These are phyloP conservation scores for Wickerhamiella cacticola DNA, from an alignment of 805 yeast species.

Conservation along the genomic window DNA sequence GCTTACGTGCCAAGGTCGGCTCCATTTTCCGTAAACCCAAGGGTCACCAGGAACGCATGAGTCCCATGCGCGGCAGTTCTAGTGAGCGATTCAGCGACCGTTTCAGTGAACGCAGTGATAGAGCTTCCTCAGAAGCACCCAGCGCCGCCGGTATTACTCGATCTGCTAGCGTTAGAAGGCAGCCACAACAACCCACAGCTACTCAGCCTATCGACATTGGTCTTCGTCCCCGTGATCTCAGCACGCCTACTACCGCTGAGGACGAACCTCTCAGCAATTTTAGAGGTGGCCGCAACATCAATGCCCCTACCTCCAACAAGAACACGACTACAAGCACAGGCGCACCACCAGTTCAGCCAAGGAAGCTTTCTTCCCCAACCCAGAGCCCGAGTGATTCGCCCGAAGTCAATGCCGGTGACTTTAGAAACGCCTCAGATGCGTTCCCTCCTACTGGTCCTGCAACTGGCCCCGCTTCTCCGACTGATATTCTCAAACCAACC, in stretches of 20 bases:
- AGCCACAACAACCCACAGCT: conserved; percentile 8
- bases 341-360: not conserved
- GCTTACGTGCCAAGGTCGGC: conserved; percentile 29
- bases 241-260: not conserved
- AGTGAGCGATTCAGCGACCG: not conserved
- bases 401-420: not conserved
- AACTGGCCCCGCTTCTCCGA: not conserved
- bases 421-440: not conserved
- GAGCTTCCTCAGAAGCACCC: not conserved
- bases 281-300: not conserved
- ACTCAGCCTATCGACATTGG: conserved; percentile 21
- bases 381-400: not conserved
- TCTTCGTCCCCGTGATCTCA: conserved; percentile 2
- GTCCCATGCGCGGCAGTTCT: conserved; percentile 4
- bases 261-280: not conserved
- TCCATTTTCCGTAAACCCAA: conserved; percentile 29
- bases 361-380: not conserved
- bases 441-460: not conserved
- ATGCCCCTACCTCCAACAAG: no score
- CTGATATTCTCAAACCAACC: conserved; percentile 3
- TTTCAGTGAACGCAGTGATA: not conserved
- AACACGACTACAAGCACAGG: no score
- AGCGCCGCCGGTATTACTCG: conserved; percentile 8
- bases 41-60: conserved; percentile 15
- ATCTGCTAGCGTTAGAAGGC: conserved; percentile 5